phyloP scores from a whole-genome alignment of 1,284 basidiomycete species.

The Cryptococcus sp. region DNA sequence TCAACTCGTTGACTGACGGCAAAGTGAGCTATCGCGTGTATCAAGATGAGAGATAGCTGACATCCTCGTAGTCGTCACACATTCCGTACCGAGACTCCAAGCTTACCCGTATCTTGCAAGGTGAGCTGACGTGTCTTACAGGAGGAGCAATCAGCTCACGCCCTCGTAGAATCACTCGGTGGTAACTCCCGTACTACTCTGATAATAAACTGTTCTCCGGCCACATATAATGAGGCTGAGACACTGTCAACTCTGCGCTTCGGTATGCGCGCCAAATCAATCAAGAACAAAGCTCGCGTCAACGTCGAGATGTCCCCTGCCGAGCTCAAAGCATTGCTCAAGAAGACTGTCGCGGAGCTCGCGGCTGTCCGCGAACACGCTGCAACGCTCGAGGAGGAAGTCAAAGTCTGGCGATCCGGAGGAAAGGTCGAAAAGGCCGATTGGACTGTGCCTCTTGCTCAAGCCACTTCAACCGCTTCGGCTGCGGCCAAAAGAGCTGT shows the following conservation, averaged over 20 bases:
- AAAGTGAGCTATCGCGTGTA: constrained; percentile 63
- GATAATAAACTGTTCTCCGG: constrained; percentile 99
- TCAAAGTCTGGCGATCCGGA: constrained; percentile 87
- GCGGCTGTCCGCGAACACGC: constrained; percentile 84
- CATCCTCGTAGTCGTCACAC: constrained; percentile 74
- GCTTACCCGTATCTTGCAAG: constrained; percentile 96
- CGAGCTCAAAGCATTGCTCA: constrained; percentile 89
- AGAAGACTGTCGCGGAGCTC: constrained; percentile 86
- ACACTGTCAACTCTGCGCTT: constrained; percentile 97
- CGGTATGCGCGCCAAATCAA: constrained; percentile 97
- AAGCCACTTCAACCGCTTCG: constrained; percentile 37
- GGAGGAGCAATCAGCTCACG: not conserved
- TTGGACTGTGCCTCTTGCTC: constrained; percentile 63
- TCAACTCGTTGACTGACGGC: constrained; percentile 94
- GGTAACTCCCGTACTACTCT: constrained; percentile 98
- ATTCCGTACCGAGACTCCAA: constrained; percentile 99
- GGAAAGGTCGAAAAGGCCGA: constrained; percentile 81
- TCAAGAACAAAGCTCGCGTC: constrained; percentile 99
- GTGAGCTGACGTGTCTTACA: constrained; percentile 12
- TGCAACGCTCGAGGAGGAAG: constrained; percentile 84
- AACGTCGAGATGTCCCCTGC: constrained; percentile 96
- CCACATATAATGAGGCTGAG: constrained; percentile 93
- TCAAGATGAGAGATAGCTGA: constrained; percentile 3
- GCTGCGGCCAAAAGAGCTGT: constrained; percentile 51
- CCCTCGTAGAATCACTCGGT: constrained; percentile 78